Evolutionary conservation across 805 yeast genomes (phyloP).

Genomic region (Kodamaea neixiangensis): DNA sequence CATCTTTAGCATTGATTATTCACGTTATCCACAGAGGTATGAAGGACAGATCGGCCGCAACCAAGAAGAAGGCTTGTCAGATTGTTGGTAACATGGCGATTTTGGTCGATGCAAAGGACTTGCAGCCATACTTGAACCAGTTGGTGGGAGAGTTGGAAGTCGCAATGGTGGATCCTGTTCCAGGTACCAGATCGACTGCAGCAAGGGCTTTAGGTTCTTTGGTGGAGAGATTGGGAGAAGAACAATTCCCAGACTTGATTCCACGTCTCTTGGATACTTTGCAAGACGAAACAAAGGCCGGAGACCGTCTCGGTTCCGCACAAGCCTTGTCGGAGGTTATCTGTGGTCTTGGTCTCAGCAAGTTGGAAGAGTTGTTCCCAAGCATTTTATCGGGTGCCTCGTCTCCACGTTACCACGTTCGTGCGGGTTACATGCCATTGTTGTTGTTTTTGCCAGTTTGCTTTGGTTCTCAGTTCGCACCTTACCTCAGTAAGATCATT

Average conservation of each 20-base stretch:
- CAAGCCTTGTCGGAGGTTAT: constrained; percentile 95
- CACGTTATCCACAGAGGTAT: constrained; percentile 96
- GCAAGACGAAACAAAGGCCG: constrained; percentile 74
- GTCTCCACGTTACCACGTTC: constrained; percentile 64
- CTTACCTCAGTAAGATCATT: constrained; percentile 80
- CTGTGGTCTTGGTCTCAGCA: constrained; percentile 84
- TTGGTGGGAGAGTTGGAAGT: constrained; percentile 80
- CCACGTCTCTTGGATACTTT: constrained; percentile 76
- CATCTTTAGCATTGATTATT: constrained; percentile 91
- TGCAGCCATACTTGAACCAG: constrained; percentile 77
- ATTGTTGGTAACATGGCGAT: constrained; percentile 99
- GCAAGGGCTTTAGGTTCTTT: constrained; percentile 95
- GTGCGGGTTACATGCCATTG: constrained; percentile 92
- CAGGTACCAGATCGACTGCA: constrained; percentile 95
- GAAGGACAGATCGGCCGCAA: constrained; percentile 89
- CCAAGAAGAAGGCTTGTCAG: constrained; percentile 93
- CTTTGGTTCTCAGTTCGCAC: constrained; percentile 88
- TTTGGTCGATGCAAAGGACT: constrained; percentile 83
- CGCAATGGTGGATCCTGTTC: constrained; percentile 99
- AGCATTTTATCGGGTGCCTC: constrained; percentile 70
- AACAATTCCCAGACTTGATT: constrained; percentile 87
- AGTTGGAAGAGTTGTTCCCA: constrained; percentile 89
- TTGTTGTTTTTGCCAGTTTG: constrained; percentile 89
- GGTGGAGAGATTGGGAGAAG: constrained; percentile 96
- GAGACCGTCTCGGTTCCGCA: constrained; percentile 95